A percentile compares a stretch with the other conserved stretches of the same genome.
Evolutionary conservation across 2,329 filamentous ascomycete species (phyloP).

Genomic region (Xylariaceae sp.): DNA sequence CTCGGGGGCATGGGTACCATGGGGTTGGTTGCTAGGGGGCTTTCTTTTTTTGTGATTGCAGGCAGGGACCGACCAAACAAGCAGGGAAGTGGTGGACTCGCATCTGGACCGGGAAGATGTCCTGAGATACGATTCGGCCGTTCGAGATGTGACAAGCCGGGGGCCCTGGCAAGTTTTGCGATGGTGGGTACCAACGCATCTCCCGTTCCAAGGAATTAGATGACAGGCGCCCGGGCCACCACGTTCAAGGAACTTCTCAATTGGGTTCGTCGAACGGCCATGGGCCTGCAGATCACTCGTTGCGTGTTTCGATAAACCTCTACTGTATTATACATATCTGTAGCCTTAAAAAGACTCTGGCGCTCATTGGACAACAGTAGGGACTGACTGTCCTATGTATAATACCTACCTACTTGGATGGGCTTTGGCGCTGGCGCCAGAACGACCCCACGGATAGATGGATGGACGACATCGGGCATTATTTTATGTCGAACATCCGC

Average conservation of each 20-base stretch:
- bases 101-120: neutral
- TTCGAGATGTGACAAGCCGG: neutral
- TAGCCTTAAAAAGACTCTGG: neutral
- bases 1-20: neutral
- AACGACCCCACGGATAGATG: neutral
- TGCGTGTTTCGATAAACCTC: no score
- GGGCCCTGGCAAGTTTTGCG: neutral
- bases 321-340: no score
- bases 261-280: neutral
- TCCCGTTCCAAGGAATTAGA: neutral
- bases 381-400: no score
- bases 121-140: neutral
- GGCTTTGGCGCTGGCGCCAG: neutral
- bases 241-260: neutral
- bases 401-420: neutral
- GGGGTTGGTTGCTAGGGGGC: neutral
- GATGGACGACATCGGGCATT: neutral
- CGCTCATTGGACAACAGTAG: neutral
- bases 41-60: neutral
- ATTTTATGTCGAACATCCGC: neutral
- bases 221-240: slow-evolving; percentile 2
- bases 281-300: no score
- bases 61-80: neutral
- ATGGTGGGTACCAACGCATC: slow-evolving; percentile 1
- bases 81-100: neutral